phyloP scores from a whole-genome alignment of 2,329 filamentous ascomycete species.

The Elsinoe ampelina region DNA sequence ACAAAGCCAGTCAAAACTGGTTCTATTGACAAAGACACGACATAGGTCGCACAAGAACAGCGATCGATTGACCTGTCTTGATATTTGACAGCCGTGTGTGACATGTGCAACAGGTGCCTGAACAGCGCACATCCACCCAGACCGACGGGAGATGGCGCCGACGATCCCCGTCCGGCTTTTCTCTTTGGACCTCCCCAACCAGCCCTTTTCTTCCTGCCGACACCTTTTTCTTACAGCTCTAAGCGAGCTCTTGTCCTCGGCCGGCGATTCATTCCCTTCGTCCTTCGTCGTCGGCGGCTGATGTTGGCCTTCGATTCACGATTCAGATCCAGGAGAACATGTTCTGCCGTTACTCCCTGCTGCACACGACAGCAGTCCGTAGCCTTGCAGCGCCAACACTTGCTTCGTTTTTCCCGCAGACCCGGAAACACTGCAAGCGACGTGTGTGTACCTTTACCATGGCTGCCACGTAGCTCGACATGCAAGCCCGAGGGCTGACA shows the following conservation, averaged over 20 bases:
- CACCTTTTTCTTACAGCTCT: background rate
- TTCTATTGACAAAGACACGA: background rate
- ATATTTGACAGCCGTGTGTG: background rate
- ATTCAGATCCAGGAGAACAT: slow-evolving; percentile 3
- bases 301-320: background rate
- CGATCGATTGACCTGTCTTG: background rate
- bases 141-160: slow-evolving; percentile 3
- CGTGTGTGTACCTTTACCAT: background rate
- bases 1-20: no score
- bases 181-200: background rate
- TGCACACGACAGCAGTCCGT: background rate
- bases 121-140: background rate
- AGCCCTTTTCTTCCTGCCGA: background rate
- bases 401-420: slow-evolving; percentile 6
- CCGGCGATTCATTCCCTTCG: background rate
- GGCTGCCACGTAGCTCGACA: slow-evolving; percentile 3
- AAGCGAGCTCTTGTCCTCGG: background rate
- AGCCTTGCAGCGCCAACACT: slow-evolving; percentile 3
- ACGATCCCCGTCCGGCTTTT: background rate
- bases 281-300: background rate
- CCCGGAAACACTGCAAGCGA: background rate
- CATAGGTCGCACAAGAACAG: background rate
- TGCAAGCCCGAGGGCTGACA: slow-evolving; percentile 5
- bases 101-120: background rate
- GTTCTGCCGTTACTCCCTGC: background rate